These are phyloP conservation scores for Diaporthe sp. DNA, from an alignment of 2,329 filamentous ascomycete species.

Conservation along the genomic window DNA sequence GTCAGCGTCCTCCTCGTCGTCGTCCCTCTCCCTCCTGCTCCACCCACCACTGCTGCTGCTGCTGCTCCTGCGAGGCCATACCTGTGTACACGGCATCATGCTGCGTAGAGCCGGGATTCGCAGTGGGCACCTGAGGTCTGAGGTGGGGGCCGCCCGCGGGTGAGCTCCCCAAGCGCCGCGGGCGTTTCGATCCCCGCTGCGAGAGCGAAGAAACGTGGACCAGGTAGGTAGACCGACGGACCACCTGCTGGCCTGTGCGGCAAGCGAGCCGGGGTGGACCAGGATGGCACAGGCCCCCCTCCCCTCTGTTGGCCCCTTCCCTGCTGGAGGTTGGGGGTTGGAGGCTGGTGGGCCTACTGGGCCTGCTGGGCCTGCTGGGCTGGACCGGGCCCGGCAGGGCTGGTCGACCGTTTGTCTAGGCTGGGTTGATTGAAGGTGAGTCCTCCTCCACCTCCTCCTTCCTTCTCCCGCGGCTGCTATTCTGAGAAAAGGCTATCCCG, in stretches of 20 bases:
- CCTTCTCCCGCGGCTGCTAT: conserved; percentile 8
- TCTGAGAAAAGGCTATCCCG: conserved; percentile 22
- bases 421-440: background rate
- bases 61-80: background rate
- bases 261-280: conserved; percentile 1
- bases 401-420: conserved; percentile 11
- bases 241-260: background rate
- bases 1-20: background rate
- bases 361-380: background rate
- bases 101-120: background rate
- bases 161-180: background rate
- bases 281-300: conserved; percentile 3
- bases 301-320: background rate
- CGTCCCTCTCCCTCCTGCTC: background rate
- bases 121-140: background rate
- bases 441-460: background rate
- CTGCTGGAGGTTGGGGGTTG: background rate
- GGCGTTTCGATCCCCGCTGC: conserved; percentile 1
- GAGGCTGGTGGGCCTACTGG: background rate
- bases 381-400: conserved; percentile 1
- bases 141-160: conserved; percentile 1
- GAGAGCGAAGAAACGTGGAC: background rate
- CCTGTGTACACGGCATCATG: background rate
- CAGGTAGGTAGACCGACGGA: background rate
- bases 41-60: background rate